phyloP scores from a whole-genome alignment of 805 yeast genomes.

The Suhomyces sp. region DNA sequence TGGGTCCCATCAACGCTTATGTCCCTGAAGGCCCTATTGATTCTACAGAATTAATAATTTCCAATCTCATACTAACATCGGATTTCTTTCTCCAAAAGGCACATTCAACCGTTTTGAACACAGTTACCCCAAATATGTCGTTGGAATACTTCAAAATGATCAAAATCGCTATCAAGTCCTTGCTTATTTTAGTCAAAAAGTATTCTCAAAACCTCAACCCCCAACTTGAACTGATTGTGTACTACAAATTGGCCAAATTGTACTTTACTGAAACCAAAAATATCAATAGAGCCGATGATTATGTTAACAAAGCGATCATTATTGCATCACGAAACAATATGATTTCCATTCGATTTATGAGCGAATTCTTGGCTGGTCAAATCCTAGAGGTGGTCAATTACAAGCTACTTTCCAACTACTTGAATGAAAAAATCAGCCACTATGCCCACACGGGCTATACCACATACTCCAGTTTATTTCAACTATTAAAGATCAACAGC shows the following conservation, averaged over 20 bases:
- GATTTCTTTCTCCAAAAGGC: slow-evolving; percentile 25
- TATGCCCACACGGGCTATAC: slow-evolving; percentile 13
- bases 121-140: slow-evolving; percentile 18
- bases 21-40: too few species aligned
- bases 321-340: slow-evolving; percentile 29
- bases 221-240: slow-evolving; percentile 28
- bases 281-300: slow-evolving; percentile 41
- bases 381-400: slow-evolving; percentile 31
- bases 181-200: slow-evolving; percentile 27
- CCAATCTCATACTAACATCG: slow-evolving; percentile 14
- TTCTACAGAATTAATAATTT: too few species aligned
- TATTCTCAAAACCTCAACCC: slow-evolving; percentile 31
- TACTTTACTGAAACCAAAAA: slow-evolving; percentile 44
- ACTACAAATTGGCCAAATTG: slow-evolving; percentile 36
- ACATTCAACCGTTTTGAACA: slow-evolving; percentile 15
- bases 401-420: slow-evolving; percentile 27
- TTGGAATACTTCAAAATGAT: slow-evolving; percentile 28
- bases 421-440: slow-evolving; percentile 23
- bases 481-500: slow-evolving; percentile 29
- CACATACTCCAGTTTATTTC: slow-evolving; percentile 27
- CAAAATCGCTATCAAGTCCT: slow-evolving; percentile 36
- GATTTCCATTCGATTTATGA: slow-evolving; percentile 21
- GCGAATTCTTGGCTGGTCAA: slow-evolving; percentile 38
- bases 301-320: slow-evolving; percentile 29
- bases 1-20: too few species aligned